These are phyloP conservation scores for Parietaria judaica DNA, from an alignment of 306 rosid genomes.

Conservation along the genomic window DNA sequence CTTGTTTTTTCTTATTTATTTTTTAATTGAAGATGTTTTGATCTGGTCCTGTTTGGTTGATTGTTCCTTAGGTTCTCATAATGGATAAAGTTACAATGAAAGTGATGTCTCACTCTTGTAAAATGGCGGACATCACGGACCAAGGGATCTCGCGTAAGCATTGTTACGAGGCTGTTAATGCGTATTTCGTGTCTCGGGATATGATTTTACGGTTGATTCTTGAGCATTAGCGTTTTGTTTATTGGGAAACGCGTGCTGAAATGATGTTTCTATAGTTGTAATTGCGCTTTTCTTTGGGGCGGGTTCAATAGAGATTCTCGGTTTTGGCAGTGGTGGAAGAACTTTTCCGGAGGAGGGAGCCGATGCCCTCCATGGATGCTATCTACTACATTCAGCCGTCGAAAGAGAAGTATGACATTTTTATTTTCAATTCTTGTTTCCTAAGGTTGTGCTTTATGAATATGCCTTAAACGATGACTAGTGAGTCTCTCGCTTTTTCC, in stretches of 20 bases:
- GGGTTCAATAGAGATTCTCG: constrained; percentile 16
- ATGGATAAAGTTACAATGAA: constrained; percentile 94
- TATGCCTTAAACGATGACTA: too few species aligned
- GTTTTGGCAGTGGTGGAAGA: constrained; percentile 89
- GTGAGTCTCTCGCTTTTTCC: too few species aligned
- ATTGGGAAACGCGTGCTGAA: not conserved
- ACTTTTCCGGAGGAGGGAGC: constrained; percentile 90
- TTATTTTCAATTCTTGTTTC: not conserved
- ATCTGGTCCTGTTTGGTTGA: not conserved
- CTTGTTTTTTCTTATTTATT: not conserved
- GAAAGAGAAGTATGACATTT: constrained; percentile 69
- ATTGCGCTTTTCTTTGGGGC: not conserved
- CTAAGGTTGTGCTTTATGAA: not conserved
- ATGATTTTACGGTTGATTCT: not conserved
- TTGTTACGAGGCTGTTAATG: not conserved
- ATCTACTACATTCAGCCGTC: constrained; percentile 83
- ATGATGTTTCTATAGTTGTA: not conserved
- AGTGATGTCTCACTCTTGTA: constrained; percentile 92
- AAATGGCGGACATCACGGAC: constrained; percentile 96
- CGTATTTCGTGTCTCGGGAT: not conserved
- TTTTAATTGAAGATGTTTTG: not conserved
- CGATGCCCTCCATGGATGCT: constrained; percentile 88
- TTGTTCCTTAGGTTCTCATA: constrained; percentile 59
- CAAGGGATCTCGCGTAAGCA: constrained; percentile 90
- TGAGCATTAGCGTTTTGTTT: not conserved